Base-by-base conservation (phyloP, 2,329 filamentous ascomycete species). In the Ramularia collo-cygni region DNA sequence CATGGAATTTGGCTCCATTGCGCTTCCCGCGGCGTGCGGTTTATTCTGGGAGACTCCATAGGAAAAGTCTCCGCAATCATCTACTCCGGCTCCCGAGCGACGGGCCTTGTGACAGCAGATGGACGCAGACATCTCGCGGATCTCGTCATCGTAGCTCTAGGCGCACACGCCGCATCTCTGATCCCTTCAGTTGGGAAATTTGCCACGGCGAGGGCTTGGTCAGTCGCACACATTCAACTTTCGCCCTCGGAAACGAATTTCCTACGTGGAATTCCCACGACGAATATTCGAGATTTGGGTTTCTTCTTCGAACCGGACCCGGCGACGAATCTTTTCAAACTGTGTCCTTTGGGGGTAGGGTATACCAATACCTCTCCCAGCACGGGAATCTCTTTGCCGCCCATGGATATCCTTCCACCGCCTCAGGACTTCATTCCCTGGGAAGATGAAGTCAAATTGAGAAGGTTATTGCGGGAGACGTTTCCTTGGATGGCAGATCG, bases 291-390 rank as follows among this genome's bases (percentile, higher is more conserved):
- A 2, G 77, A 81, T 44, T 61, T 81, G 0, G 77, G 77, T 0
- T 81, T 81, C 64, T 76, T 79, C 60, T 81, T 81, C 42, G 78
- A 81, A 56, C 77, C 78, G 0, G 77, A 81, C 47, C 71, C 67
- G 0, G 65, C 68, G 44, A 79, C 76, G 0, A 68, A 70, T 15
- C 56, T 79, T 4, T 59, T 81, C 30, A 81, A 82, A 59, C 52
- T 82, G 8, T 80, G 76, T 48, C 74, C 75, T 0, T 68, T 74
- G 55, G 75, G 75, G 2, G 73, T 69, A 1, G 78, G 76, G 0
- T 77, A 67, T 46, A 64, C 67, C 35, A 74, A 77, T 48, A 71
- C 70, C 9, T 70, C 76, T 43, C 54, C 52, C 1, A 54, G 50
- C 32, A 30, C 14, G 8, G 69, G 56, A 15, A 62, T 68, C 1